Percentiles rank a stretch among this genome's conserved stretches.
Conservation (phyloP, 805 yeast species). For the Wickerhamomyces strasburgensis region DNA sequence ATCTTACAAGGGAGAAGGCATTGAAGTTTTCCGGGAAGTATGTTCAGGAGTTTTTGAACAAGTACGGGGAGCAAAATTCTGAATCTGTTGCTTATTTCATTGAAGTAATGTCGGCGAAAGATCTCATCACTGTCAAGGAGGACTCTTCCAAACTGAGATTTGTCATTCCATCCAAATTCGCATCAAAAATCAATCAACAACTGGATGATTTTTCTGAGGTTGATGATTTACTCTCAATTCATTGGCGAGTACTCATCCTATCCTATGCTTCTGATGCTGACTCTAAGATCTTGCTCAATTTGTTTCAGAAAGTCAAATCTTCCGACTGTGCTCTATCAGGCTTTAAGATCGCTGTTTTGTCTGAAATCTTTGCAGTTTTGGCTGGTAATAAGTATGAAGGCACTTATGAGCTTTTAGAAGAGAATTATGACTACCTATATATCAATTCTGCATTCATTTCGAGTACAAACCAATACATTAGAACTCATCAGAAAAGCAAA, state of each 20-base stretch:
- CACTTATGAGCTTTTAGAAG: slow-evolving; percentile 5
- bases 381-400: slow-evolving; percentile 3
- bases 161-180: slow-evolving; percentile 16
- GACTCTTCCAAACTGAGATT: slow-evolving; percentile 11
- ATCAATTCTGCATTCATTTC: slow-evolving; percentile 15
- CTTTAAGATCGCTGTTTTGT: slow-evolving; percentile 13
- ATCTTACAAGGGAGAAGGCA: slow-evolving; percentile 39
- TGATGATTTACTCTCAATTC: slow-evolving; percentile 32
- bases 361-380: slow-evolving; percentile 16
- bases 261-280: slow-evolving; percentile 31
- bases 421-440: slow-evolving; percentile 19
- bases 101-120: slow-evolving; percentile 30
- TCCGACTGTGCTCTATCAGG: slow-evolving; percentile 5
- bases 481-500: slow-evolving; percentile 1
- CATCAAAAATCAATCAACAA: slow-evolving; percentile 6
- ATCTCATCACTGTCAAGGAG: slow-evolving; percentile 15
- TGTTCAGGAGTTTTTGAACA: slow-evolving; percentile 44
- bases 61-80: slow-evolving; percentile 33
- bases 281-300: slow-evolving; percentile 8
- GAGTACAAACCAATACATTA: slow-evolving; percentile 16
- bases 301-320: slow-evolving; percentile 2
- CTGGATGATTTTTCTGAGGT: slow-evolving; percentile 6
- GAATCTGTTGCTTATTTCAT: slow-evolving; percentile 39
- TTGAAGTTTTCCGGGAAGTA: slow-evolving; percentile 38
- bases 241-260: slow-evolving; percentile 48